Evolutionary conservation across 257 asterid species (phyloP).

Genomic region (Henckelia pumila): DNA sequence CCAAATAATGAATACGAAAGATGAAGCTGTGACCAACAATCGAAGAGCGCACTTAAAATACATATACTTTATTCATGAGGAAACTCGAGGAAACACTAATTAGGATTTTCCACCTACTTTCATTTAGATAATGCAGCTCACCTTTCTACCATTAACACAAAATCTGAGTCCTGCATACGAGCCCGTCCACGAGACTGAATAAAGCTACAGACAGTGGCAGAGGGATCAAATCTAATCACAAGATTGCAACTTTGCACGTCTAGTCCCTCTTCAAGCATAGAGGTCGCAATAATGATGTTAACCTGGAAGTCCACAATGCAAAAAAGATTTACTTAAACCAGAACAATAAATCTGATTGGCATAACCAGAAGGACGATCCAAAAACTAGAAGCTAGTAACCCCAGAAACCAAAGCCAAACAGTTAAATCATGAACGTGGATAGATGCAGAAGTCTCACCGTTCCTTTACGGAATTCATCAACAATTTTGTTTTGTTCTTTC

Average conservation of each 20-base stretch:
- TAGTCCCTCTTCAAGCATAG: conserved; percentile 91
- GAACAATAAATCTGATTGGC: not conserved
- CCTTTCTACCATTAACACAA: conserved; percentile 70
- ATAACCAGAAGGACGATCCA: not conserved
- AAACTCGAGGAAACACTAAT: not conserved
- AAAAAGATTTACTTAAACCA: not conserved
- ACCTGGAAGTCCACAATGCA: conserved; percentile 48
- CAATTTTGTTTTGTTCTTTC: conserved; percentile 48
- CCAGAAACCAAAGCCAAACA: not conserved
- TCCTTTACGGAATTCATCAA: conserved; percentile 65
- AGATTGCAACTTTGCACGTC: conserved; percentile 96
- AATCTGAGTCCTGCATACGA: conserved; percentile 82
- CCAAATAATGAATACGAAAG: too few species aligned
- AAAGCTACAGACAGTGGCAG: conserved; percentile 78
- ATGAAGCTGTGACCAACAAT: too few species aligned
- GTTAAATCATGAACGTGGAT: not conserved
- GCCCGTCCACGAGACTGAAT: conserved; percentile 98
- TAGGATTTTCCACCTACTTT: not conserved
- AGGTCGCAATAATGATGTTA: conserved; percentile 74
- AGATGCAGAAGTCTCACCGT: conserved; percentile 29
- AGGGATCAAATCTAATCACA: conserved; percentile 79
- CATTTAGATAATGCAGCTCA: conserved; percentile 25
- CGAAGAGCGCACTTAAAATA: not conserved
- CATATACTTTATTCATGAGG: not conserved
- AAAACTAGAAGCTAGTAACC: not conserved